Evolutionary conservation across 2,329 filamentous ascomycete genomes (phyloP), one percentile per base, ranked within the genome.

Genomic region (Alternaria sp.): DNA sequence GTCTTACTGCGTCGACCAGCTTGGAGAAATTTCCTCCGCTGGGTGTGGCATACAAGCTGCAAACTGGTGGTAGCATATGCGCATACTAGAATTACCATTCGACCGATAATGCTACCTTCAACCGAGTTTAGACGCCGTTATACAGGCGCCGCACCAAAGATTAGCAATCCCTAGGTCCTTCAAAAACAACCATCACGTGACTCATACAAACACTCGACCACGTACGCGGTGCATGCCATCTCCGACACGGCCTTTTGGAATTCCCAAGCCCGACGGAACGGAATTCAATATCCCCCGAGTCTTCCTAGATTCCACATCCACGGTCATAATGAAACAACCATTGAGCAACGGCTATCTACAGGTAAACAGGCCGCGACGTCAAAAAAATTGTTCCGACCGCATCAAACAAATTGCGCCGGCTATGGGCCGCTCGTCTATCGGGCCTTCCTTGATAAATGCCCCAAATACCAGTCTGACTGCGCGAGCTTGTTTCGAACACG

Each of bases 261-360:
- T 34, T 48, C n/a, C 44, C 31, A 36, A 36, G 31, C 3, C 21
- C 31, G 31, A 17, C 37, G 21, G 37, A 34, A 36, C 44, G 5
- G 31, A 48, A 23, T 9, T 17, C 31, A 36, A 48, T 8, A 48
- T 24, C 23, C 8, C 33, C 21, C 33, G 36, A 34, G 44, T 13
- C 17, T n/a, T 51, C 17, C 17, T 17, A 17, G 17, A 17, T 17
- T 17, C 33, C 11, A 17, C 6, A 31, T 42, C n/a, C 21, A 29
- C 33, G 9, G 23, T 24, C 41, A 39, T 17, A 33, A 28, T 13
- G 49, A 29, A 52, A 21, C 31, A 44, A 36, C 3, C 4, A 5
- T 31, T 33, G 54, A 55, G 51, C 56, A 28, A 42, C 52, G 51
- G 51, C 44, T 55, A 54, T 41, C 54, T 52, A 40, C 54, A 52